These are phyloP conservation scores for Fusarium sp. DNA, from an alignment of 2,329 filamentous ascomycete species.

Conservation along the genomic window DNA sequence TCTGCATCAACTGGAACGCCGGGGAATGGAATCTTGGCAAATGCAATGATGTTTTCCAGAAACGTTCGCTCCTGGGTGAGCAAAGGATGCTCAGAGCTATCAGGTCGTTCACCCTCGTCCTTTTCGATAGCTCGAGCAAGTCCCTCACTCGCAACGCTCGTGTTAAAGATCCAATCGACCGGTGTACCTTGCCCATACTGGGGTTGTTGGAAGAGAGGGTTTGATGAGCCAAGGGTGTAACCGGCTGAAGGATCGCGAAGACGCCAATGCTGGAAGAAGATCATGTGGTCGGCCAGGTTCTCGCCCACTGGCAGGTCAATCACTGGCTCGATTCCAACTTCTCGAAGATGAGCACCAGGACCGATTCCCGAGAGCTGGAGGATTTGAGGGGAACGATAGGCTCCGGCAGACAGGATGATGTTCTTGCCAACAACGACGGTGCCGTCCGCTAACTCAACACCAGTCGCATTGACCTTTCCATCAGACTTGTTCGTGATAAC, in stretches of 20 bases:
- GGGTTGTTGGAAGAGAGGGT: conserved; percentile 50
- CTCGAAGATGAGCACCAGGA: conserved; percentile 51
- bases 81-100: conserved; percentile 49
- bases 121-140: conserved; percentile 48
- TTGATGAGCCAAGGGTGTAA: conserved; percentile 49
- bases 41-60: conserved; percentile 39
- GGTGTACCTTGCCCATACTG: conserved; percentile 53
- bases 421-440: conserved; percentile 45
- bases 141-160: conserved; percentile 43
- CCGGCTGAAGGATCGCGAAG: conserved; percentile 50
- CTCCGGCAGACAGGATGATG: conserved; percentile 61
- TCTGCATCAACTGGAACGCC: conserved; percentile 37
- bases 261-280: conserved; percentile 47
- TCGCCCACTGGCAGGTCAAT: conserved; percentile 61
- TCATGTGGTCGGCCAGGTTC: conserved; percentile 50
- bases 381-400: conserved; percentile 60
- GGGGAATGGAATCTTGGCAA: conserved; percentile 41
- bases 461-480: conserved; percentile 34
- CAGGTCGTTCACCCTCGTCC: conserved; percentile 49
- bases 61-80: conserved; percentile 43
- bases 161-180: conserved; percentile 52
- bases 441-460: conserved; percentile 47
- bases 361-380: conserved; percentile 62
- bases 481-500: conserved; percentile 23
- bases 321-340: conserved; percentile 52